Evolutionary conservation across 768 basidiomycete species (phyloP).

Genomic region (Podaxis sp.): DNA sequence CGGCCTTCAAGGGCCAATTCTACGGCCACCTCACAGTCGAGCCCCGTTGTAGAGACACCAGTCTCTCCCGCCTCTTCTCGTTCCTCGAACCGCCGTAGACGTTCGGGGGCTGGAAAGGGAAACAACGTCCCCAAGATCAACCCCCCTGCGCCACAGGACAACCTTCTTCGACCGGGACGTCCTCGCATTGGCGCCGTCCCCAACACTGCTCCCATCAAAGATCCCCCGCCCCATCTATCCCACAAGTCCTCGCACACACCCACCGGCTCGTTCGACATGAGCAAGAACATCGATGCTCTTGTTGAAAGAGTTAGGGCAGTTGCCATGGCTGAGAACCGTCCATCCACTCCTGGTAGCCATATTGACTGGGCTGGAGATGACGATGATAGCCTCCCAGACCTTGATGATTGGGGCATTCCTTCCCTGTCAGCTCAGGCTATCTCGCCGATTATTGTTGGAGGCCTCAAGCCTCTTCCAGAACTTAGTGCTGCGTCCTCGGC

Average conservation of each 20-base stretch:
- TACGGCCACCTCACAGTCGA: constrained; percentile 24
- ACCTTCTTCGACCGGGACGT: constrained; percentile 31
- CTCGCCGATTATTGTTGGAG: constrained; percentile 68
- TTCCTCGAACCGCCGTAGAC: constrained; percentile 48
- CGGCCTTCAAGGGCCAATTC: constrained; percentile 33
- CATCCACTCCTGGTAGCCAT: constrained; percentile 73
- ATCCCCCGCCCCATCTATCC: constrained; percentile 58
- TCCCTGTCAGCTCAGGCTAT: constrained; percentile 39
- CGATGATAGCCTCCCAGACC: constrained; percentile 77
- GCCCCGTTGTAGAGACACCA: constrained; percentile 23
- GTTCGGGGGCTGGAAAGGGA: constrained; percentile 41
- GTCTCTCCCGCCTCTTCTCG: constrained; percentile 34
- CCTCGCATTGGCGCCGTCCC: constrained; percentile 29
- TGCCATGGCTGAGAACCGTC: constrained; percentile 67
- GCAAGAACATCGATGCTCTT: constrained; percentile 69
- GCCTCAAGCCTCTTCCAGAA: constrained; percentile 61
- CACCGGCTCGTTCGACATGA: constrained; percentile 41
- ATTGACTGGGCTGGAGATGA: constrained; percentile 92
- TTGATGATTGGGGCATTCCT: constrained; percentile 81
- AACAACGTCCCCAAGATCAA: constrained; percentile 31
- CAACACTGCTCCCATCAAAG: constrained; percentile 47
- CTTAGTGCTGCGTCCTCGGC: not conserved
- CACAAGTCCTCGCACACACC: constrained; percentile 9
- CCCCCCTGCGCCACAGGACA: constrained; percentile 33
- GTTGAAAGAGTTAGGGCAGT: constrained; percentile 76